Conservation (phyloP, 75 land plant species). For the Larix kaempferi region DNA sequence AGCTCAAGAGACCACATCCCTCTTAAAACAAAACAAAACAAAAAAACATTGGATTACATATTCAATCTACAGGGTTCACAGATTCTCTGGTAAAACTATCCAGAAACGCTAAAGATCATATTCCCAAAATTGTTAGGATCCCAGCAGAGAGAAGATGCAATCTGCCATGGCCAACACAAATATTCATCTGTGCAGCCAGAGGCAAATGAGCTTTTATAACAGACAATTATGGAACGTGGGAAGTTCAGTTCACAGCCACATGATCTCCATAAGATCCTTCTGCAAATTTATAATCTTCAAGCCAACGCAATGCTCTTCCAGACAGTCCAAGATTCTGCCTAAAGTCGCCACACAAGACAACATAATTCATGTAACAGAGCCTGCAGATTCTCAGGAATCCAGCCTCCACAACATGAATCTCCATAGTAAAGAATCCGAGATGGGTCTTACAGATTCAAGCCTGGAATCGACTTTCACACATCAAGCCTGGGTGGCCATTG, state of each 20-base stretch:
- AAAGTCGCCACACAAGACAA: not conserved
- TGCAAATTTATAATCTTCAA: slow-evolving; percentile 3
- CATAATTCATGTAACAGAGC: not conserved
- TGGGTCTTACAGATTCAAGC: slow-evolving; percentile 9
- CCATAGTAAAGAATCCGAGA: not conserved
- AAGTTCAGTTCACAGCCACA: not conserved
- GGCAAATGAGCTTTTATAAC: not conserved
- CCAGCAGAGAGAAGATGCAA: not conserved
- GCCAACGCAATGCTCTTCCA: not conserved
- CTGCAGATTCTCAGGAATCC: not conserved
- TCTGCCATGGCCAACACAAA: not conserved
- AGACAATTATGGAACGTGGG: not conserved
- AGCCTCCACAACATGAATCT: not conserved
- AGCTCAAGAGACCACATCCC: slow-evolving; percentile 3
- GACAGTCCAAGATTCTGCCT: no score
- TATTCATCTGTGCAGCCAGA: no score
- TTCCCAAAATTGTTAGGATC: not conserved
- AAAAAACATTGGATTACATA: no score
- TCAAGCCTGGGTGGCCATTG: slow-evolving; percentile 73
- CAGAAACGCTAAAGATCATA: not conserved
- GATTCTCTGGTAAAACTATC: not conserved
- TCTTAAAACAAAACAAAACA: not conserved
- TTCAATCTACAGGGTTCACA: not conserved
- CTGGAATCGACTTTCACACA: slow-evolving; percentile 66
- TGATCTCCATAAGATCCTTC: not conserved